These are phyloP conservation scores for Carex pumila DNA, from an alignment of 176 grass and related monocot species.

Conservation along the genomic window DNA sequence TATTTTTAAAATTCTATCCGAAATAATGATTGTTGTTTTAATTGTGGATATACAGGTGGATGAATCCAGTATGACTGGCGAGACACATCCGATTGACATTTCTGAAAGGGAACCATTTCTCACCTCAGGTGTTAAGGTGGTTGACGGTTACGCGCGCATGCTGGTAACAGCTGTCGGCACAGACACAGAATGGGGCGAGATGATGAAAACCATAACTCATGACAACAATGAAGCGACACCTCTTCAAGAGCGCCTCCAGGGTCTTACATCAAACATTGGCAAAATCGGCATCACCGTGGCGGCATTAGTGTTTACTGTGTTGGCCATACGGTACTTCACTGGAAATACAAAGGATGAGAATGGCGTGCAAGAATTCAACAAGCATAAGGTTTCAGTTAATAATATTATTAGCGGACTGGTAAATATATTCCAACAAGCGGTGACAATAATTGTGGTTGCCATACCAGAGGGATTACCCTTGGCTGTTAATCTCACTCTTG, in stretches of 20 bases:
- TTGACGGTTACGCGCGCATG: slow-evolving; percentile 61
- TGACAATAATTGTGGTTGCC: slow-evolving; percentile 88
- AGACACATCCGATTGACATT: slow-evolving; percentile 46
- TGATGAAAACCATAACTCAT: slow-evolving; percentile 61
- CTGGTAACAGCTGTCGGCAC: slow-evolving; percentile 67
- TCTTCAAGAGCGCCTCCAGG: slow-evolving; percentile 61
- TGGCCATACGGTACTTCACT: slow-evolving; percentile 55
- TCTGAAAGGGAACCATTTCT: slow-evolving; percentile 47
- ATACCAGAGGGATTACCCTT: slow-evolving; percentile 83
- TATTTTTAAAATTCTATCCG: neutral
- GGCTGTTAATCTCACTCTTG: slow-evolving; percentile 76
- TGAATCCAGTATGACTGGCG: slow-evolving; percentile 90
- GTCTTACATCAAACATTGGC: slow-evolving; percentile 63
- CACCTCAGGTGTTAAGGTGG: slow-evolving; percentile 54
- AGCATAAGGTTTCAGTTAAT: slow-evolving; percentile 4
- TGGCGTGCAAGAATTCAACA: slow-evolving; percentile 38
- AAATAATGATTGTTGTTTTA: neutral
- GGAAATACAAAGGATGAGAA: slow-evolving; percentile 62
- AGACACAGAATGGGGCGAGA: slow-evolving; percentile 71
- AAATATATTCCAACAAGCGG: slow-evolving; percentile 62
- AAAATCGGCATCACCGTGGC: slow-evolving; percentile 65
- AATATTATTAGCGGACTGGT: slow-evolving; percentile 47
- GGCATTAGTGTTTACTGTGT: slow-evolving; percentile 54
- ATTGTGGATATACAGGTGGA: slow-evolving; percentile 29
- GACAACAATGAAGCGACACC: slow-evolving; percentile 57